These are phyloP conservation scores for Lenwebbia sp. DNA, from an alignment of 345 rosid genomes.

Conservation along the genomic window DNA sequence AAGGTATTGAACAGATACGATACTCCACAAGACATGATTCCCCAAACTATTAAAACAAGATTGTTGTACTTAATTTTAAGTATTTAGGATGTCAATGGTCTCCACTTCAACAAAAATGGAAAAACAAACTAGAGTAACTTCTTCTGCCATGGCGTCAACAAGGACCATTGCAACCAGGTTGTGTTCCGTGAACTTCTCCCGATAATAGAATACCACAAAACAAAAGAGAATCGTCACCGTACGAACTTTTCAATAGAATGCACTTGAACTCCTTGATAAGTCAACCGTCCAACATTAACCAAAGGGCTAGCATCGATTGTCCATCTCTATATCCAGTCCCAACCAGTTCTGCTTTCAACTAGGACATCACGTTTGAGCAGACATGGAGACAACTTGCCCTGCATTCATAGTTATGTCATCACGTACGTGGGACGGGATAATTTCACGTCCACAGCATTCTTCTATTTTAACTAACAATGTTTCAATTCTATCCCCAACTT, in stretches of 20 bases:
- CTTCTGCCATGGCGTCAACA: not conserved
- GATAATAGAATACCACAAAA: not conserved
- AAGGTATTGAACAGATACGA: not conserved
- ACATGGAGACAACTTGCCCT: not conserved
- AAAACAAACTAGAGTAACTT: not conserved
- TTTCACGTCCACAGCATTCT: not conserved
- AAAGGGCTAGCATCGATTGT: not conserved
- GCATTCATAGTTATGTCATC: no score
- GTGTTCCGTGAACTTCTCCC: not conserved
- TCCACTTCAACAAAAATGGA: not conserved
- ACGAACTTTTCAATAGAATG: not conserved
- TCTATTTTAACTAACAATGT: not conserved
- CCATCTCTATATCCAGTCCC: not conserved
- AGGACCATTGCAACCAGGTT: not conserved
- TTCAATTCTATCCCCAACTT: not conserved
- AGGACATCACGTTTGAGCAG: not conserved
- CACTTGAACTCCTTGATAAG: not conserved
- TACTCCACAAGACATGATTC: not conserved
- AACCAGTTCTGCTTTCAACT: not conserved
- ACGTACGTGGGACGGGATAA: not conserved
- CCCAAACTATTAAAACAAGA: not conserved
- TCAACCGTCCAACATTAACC: not conserved
- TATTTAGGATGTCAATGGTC: not conserved
- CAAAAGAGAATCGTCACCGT: not conserved
- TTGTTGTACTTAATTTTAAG: not conserved